Evolutionary conservation across 768 basidiomycete genomes (phyloP), one percentile per base, ranked within the genome.

Genomic region (Neoboletus magnificus): DNA sequence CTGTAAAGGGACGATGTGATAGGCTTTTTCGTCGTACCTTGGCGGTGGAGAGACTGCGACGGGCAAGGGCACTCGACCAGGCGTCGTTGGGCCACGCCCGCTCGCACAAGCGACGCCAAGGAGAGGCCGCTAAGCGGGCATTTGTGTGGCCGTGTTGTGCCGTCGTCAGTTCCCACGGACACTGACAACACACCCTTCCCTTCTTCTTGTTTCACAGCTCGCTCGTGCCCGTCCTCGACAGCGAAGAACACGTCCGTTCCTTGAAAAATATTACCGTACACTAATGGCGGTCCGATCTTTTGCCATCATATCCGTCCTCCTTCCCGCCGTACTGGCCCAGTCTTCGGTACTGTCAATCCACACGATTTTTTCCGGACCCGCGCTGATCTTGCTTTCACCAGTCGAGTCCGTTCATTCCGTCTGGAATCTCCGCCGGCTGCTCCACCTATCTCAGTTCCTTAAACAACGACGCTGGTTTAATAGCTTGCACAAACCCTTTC

Each of bases 401-500:
- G 46, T 57, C 71, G 33, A 77, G 76, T 66, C 71, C 83, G 12
- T 74, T 84, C 62, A 86, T 94, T 67, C 92, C 93, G n/a, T 54
- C 81, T 15, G 81, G 75, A 50, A 83, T 93, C 64, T 82, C 80
- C 65, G 1, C 58, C 1, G 37, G 60, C 20, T 93, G 91, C 78
- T 54, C 68, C 20, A 55, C 65, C 4, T 96, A 84, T 77, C 78
- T 94, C 61, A 72, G 55, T 4, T 57, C 64, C 12, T 77, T 98
- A 54, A 84, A 98, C 76, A 67, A 61, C 41, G 80, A 96, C 73
- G 20, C 76, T 2, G 65, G 55, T 45, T 71, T 98, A 53, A 56
- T 73, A 1, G 61, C 78, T 12, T 97, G 93, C 80, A 81, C 89
- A 22, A 63, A 64, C 1, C 67, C 85, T 12, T 73, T 97, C 65